Percentiles rank a stretch among this genome's conserved stretches.
Conservation (phyloP, 371 early-diverging fungal genomes). For the Mucor saturninus region DNA sequence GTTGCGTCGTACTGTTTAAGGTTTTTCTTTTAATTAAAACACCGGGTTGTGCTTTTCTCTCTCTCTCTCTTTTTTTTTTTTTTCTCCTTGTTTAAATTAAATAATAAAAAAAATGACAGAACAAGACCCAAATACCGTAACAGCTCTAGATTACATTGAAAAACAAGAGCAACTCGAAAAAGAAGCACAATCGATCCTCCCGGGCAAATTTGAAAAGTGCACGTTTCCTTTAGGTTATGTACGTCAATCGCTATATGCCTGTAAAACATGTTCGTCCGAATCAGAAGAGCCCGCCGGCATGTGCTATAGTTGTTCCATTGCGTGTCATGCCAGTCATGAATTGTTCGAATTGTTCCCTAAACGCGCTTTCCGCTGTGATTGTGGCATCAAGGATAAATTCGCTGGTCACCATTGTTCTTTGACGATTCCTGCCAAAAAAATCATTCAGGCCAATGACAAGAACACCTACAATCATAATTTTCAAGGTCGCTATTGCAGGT, state of each 20-base stretch:
- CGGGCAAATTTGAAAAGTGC: conserved; percentile 80
- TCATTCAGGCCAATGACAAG: conserved; percentile 50
- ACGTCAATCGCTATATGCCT: conserved; percentile 83
- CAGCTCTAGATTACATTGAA: conserved; percentile 63
- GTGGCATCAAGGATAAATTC: conserved; percentile 67
- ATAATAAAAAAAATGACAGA: conserved; percentile 7
- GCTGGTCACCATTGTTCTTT: conserved; percentile 42
- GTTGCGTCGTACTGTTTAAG: not conserved
- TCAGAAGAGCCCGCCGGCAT: conserved; percentile 64
- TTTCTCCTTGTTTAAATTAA: not conserved
- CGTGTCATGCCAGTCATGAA: conserved; percentile 82
- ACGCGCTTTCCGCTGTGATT: conserved; percentile 85
- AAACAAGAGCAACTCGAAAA: conserved; percentile 55
- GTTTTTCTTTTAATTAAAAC: not conserved
- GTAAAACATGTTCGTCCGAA: conserved; percentile 70
- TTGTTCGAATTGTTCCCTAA: conserved; percentile 86
- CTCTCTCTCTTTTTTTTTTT: not conserved
- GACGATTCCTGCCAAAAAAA: conserved; percentile 37
- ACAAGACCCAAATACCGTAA: conserved; percentile 37
- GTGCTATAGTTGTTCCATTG: conserved; percentile 83
- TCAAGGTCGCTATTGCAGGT: conserved; percentile 81
- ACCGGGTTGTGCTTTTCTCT: not conserved
- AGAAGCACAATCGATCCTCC: conserved; percentile 64
- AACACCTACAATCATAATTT: conserved; percentile 87
- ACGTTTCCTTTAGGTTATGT: conserved; percentile 78